Conservation (phyloP, 1,139 yeast genomes). For the Kodamaea arcana region DNA sequence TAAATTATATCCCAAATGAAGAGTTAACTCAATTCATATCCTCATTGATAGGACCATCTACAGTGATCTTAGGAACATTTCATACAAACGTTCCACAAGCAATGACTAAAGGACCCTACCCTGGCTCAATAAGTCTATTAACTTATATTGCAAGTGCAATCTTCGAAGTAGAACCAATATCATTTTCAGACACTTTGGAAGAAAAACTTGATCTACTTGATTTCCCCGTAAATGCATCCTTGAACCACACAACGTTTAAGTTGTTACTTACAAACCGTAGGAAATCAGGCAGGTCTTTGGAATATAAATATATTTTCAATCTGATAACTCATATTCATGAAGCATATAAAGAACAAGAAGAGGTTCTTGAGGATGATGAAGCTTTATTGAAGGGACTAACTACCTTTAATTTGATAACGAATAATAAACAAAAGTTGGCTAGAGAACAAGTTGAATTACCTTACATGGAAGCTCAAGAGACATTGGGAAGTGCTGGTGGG, state of each 20-base stretch:
- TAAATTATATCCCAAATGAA: constrained; percentile 52
- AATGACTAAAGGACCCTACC: constrained; percentile 32
- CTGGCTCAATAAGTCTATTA: constrained; percentile 47
- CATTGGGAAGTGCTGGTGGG: constrained; percentile 68
- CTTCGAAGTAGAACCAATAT: constrained; percentile 52
- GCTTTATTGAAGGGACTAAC: constrained; percentile 66
- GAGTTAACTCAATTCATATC: constrained; percentile 52
- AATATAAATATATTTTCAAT: constrained; percentile 54
- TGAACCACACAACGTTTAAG: constrained; percentile 46
- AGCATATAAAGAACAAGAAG: constrained; percentile 23
- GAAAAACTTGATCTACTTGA: constrained; percentile 36
- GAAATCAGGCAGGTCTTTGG: constrained; percentile 76
- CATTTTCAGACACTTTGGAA: constrained; percentile 37
- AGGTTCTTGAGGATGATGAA: constrained; percentile 20
- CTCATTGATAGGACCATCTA: constrained; percentile 49
- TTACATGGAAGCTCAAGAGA: constrained; percentile 77
- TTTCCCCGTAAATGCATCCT: constrained; percentile 41
- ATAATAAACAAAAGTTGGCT: constrained; percentile 68
- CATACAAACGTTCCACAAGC: constrained; percentile 50
- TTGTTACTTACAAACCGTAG: constrained; percentile 63
- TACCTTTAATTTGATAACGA: constrained; percentile 80
- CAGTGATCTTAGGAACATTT: constrained; percentile 55
- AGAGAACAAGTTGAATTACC: constrained; percentile 87
- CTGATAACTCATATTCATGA: constrained; percentile 48
- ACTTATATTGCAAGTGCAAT: constrained; percentile 70